Conservation (phyloP, 495 filamentous ascomycete species). For the Penicillium ucsense region DNA sequence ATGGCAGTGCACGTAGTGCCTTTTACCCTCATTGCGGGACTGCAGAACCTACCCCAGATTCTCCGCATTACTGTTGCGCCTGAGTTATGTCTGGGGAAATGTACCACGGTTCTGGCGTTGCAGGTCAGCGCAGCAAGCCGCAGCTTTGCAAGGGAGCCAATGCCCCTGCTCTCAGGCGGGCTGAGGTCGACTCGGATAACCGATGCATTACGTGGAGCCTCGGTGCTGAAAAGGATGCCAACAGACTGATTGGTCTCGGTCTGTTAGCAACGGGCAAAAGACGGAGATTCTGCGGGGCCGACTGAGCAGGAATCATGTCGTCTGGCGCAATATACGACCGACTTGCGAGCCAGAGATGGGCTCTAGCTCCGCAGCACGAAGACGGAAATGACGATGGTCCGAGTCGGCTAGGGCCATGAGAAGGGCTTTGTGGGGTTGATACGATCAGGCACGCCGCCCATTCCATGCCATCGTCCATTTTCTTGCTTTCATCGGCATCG, state of each 20-base stretch:
- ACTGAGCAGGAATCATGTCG: background rate
- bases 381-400: background rate
- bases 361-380: background rate
- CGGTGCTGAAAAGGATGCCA: background rate
- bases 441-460: background rate
- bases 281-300: constrained; percentile 1
- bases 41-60: no score
- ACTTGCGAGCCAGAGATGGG: background rate
- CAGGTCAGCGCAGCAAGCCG: no score
- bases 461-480: no score
- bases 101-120: no score
- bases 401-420: background rate
- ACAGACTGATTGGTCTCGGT: background rate
- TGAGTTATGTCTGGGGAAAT: no score
- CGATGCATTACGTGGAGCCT: no score
- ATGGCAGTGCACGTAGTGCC: no score
- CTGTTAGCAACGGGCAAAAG: background rate
- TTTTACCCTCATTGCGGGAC: no score
- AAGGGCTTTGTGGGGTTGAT: background rate
- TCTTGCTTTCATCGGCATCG: background rate
- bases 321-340: background rate
- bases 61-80: no score
- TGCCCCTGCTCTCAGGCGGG: no score
- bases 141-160: no score
- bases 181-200: no score